Evolutionary conservation across 2,329 filamentous ascomycete species (phyloP).

Genomic region (Colletotrichum lentis): DNA sequence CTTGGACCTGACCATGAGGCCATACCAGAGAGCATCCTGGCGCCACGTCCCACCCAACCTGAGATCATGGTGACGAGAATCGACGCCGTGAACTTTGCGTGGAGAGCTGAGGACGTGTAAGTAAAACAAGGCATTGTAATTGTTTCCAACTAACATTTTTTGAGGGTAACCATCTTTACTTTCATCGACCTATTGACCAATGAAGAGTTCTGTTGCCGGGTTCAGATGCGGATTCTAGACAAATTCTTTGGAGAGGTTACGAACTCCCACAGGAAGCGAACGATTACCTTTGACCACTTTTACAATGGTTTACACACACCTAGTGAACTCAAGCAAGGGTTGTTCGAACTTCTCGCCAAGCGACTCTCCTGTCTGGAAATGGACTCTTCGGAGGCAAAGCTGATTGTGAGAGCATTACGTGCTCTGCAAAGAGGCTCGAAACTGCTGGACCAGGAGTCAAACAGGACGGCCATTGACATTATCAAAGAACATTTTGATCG

Average conservation of each 20-base stretch:
- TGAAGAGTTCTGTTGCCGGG: no score
- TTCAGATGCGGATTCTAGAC: no score
- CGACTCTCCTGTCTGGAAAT: background rate
- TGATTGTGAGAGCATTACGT: background rate
- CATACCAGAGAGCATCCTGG: rapidly evolving
- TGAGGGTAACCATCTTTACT: background rate
- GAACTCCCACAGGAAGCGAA: no score
- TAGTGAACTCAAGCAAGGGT: background rate
- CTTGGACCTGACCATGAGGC: rapidly evolving
- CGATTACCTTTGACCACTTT: background rate
- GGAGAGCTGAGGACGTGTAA: background rate
- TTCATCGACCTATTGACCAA: background rate
- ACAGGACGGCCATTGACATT: no score
- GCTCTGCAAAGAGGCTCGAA: background rate
- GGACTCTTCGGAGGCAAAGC: background rate
- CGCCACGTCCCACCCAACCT: background rate
- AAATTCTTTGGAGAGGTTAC: no score
- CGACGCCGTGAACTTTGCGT: background rate
- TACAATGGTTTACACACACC: no score
- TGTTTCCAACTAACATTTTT: background rate
- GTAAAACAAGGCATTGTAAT: background rate
- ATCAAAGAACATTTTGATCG: background rate
- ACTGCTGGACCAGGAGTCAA: no score
- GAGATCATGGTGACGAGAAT: rapidly evolving
- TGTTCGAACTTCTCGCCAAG: background rate